Percentiles rank a stretch among this genome's conserved stretches.
These are phyloP conservation scores for Domatiomyces catenatus DNA, from an alignment of 2,329 filamentous ascomycete species.

Conservation along the genomic window DNA sequence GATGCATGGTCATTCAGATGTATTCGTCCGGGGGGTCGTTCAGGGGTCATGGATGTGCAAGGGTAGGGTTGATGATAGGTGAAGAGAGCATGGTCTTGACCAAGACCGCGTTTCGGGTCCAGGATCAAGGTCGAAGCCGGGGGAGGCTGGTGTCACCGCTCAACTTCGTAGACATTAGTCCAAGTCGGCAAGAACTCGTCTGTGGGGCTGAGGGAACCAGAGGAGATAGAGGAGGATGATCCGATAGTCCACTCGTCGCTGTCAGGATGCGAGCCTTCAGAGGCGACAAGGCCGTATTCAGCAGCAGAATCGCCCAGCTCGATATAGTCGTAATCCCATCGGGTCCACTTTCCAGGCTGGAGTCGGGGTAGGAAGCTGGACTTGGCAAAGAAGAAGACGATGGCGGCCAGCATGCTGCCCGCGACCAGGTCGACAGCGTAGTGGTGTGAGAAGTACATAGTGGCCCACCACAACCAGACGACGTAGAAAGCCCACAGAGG, in stretches of 20 bases:
- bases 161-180: constrained; percentile 11
- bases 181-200: constrained; percentile 40
- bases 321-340: constrained; percentile 93
- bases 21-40: constrained; percentile 7
- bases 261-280: constrained; percentile 44
- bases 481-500: constrained; percentile 70
- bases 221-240: constrained; percentile 62
- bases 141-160: constrained; percentile 1
- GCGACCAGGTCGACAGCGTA: constrained; percentile 88
- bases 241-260: constrained; percentile 85
- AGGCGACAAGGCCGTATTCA: constrained; percentile 39
- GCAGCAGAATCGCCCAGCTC: constrained; percentile 55
- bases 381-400: constrained; percentile 69
- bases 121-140: background rate
- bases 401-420: constrained; percentile 61
- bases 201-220: constrained; percentile 45
- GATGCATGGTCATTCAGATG: constrained; percentile 8
- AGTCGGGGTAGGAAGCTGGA: constrained; percentile 66
- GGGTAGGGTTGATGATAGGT: background rate
- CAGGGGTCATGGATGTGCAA: constrained; percentile 4
- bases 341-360: constrained; percentile 69
- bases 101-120: background rate
- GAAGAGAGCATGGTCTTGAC: background rate
- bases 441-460: constrained; percentile 95
- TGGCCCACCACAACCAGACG: constrained; percentile 94